A percentile compares a stretch with the other conserved stretches of the same genome.
Conservation (phyloP, 2,329 filamentous ascomycete genomes). For the Phyllosticta citribraziliensis region DNA sequence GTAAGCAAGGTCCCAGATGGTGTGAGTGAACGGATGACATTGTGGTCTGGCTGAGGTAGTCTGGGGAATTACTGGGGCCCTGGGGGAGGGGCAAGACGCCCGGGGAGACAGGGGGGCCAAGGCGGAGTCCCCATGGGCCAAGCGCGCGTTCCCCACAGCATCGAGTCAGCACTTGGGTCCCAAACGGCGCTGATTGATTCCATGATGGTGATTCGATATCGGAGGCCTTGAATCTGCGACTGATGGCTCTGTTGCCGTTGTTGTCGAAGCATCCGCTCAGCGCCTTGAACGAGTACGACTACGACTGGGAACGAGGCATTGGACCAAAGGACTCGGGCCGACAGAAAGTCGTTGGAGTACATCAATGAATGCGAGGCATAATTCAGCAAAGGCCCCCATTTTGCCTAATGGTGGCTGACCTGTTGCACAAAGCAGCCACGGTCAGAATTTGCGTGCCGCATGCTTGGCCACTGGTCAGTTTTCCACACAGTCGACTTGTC, state of each 20-base stretch:
- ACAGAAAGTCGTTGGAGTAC: neutral
- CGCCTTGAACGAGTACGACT: too few relatives aligned
- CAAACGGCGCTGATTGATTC: neutral
- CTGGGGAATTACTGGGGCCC: neutral
- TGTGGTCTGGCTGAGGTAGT: neutral
- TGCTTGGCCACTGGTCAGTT: neutral
- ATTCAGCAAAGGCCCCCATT: neutral
- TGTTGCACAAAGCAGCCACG: neutral
- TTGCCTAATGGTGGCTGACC: neutral
- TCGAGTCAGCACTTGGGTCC: neutral
- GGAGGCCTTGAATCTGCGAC: neutral
- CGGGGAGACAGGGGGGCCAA: neutral
- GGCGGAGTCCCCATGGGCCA: neutral
- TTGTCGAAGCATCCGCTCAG: neutral
- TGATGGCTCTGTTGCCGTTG: neutral
- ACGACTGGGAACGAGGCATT: neutral
- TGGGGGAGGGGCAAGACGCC: neutral
- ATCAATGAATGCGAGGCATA: neutral
- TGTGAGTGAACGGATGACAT: neutral
- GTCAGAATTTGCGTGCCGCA: neutral
- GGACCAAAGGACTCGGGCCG: neutral
- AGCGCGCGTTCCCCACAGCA: neutral
- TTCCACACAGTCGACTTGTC: neutral
- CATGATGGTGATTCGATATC: neutral
- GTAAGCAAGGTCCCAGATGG: neutral